Evolutionary conservation across 441 rosid species (phyloP).

Genomic region (Euphorbia corollata): DNA sequence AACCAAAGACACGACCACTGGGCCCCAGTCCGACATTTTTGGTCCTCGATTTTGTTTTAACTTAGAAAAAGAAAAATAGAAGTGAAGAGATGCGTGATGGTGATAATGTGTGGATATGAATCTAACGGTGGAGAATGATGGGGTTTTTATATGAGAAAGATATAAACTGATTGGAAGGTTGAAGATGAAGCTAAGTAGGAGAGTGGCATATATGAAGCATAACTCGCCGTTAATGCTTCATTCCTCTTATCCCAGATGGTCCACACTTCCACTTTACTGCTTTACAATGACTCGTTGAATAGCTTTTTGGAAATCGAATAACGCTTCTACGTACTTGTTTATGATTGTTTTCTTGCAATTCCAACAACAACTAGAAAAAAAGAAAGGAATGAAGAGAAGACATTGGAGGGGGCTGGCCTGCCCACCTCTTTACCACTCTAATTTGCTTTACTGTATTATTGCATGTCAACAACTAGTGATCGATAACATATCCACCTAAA

Average conservation of each 20-base stretch:
- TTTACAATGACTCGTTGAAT: no score
- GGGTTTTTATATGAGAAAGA: slow-evolving; percentile 1
- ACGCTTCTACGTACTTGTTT: no score
- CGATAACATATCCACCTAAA: no score
- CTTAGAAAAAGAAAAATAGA: no score
- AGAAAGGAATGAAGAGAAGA: no score
- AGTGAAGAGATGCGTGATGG: background rate
- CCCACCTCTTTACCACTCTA: background rate
- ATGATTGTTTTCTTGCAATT: no score
- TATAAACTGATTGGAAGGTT: slow-evolving; percentile 14
- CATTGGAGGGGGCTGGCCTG: no score
- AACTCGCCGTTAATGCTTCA: slow-evolving; percentile 6
- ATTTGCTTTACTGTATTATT: no score
- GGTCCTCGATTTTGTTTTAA: background rate
- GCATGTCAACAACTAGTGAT: no score
- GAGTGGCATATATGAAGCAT: background rate
- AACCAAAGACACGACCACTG: slow-evolving; percentile 57
- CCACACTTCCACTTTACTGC: no score
- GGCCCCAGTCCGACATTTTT: slow-evolving; percentile 67
- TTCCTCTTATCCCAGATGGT: background rate
- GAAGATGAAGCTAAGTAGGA: slow-evolving; percentile 10
- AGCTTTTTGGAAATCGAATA: no score
- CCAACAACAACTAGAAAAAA: no score
- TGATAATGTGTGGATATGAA: background rate
- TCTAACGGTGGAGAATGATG: background rate